These are phyloP conservation scores for Fraxinus sp. DNA, from an alignment of 305 asterid species.

Conservation along the genomic window DNA sequence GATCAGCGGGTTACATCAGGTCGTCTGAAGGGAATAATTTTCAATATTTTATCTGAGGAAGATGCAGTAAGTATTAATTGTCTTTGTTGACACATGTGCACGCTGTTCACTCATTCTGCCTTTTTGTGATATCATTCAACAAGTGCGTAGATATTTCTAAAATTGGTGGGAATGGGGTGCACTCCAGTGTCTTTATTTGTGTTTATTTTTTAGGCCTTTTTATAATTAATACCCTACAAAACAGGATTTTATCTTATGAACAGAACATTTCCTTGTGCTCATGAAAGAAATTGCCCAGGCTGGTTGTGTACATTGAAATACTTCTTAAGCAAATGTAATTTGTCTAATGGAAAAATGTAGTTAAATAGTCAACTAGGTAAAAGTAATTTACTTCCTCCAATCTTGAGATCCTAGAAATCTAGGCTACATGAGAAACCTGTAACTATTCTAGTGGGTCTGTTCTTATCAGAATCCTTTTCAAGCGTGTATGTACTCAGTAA, in stretches of 20 bases:
- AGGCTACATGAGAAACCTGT: not conserved
- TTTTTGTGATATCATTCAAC: constrained; percentile 4
- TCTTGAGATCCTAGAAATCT: not conserved
- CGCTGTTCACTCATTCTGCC: constrained; percentile 10
- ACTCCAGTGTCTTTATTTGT: constrained; percentile 1
- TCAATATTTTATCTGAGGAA: constrained; percentile 54
- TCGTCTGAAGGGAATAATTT: constrained; percentile 48
- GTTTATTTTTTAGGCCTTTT: not conserved
- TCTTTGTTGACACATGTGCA: not conserved
- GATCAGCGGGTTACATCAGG: constrained; percentile 55
- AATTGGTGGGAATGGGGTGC: not conserved
- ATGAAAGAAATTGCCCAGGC: not conserved
- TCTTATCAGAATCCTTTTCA: not conserved
- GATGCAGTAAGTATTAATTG: constrained; percentile 61
- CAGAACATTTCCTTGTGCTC: not conserved
- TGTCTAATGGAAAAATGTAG: not conserved
- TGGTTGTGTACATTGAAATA: not conserved
- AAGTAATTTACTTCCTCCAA: not conserved
- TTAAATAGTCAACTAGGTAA: not conserved
- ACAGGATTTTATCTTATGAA: not conserved
- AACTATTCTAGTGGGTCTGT: not conserved
- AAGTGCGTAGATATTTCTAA: constrained; percentile 6
- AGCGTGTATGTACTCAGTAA: not conserved
- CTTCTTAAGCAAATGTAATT: not conserved
- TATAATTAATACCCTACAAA: not conserved